Base-by-base conservation (phyloP, 2,329 filamentous ascomycete species). In the Beauveria varroae region DNA sequence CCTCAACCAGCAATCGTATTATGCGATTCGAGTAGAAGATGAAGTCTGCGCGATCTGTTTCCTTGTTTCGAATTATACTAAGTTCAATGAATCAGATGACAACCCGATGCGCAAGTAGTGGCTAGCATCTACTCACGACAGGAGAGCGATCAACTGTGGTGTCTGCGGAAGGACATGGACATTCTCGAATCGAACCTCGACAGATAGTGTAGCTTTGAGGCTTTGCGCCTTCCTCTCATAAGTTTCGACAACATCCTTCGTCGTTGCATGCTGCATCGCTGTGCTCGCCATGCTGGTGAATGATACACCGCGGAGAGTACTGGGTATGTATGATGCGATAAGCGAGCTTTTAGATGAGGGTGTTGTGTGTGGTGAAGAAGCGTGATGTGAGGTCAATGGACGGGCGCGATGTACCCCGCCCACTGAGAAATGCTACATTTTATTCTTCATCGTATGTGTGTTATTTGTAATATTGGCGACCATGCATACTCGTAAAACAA, bases 1-100 rank as follows among this genome's bases (percentile, higher is more conserved):
- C 95, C 76, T 99, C 95, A 46, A 99, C 95, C 7, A 99, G 83
- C 47, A 99, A 82, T 37, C 95, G 91, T 73, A 98, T 98, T 73
- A 99, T 98, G 63, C 95, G 87, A 77, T 99, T 99, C 49, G 93
- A 96, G 79, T 98, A 96, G 78, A 99, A 99, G 72, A 99, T 97
- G 74, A 99, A 99, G 75, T 99, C 95, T 64, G 92, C 95, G 63
- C 95, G 89, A 61, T 88, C 86, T 6, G 95, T 99, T 67, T 88
- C 84, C 74, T 90, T 90, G 75, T 96, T 92, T 68, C 95, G 89
- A 72, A 99, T 98, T 84, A 97, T 97, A 65, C 93, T 98, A 69
- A 65, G 62, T 20, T 10, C n/a, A 53, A 18, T 20, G n/a, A 8
- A 63, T 72, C 62, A 70, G 68, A 52, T 61, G 57, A 64, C n/a